Conservation (phyloP, 139 green algal species). For the Coelastrella sp. region DNA sequence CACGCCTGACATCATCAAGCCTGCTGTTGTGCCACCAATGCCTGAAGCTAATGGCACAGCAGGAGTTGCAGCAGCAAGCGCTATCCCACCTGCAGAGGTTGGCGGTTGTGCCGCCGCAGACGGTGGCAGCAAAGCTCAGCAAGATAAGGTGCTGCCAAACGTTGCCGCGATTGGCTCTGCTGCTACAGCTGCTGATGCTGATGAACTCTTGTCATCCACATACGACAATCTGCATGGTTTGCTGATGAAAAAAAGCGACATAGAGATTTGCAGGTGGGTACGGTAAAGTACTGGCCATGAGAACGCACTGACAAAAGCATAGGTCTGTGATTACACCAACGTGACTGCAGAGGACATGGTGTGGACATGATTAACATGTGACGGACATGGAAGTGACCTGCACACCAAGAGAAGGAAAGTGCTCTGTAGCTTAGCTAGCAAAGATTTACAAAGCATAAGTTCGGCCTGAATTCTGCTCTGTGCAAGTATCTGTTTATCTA, state of each 20-base stretch:
- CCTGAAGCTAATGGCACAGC: too few species aligned
- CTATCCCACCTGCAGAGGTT: not conserved
- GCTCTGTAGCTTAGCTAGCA: too few species aligned
- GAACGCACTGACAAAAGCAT: not conserved
- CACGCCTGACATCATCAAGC: too few species aligned
- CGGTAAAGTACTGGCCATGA: not conserved
- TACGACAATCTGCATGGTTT: conserved; percentile 50
- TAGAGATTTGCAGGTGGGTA: conserved; percentile 62
- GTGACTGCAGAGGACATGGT: not conserved
- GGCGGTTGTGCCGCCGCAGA: not conserved
- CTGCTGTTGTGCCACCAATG: too few species aligned
- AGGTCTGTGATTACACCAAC: too few species aligned
- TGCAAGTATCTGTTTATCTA: not conserved
- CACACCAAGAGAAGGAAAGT: not conserved
- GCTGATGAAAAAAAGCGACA: conserved; percentile 60
- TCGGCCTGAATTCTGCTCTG: not conserved
- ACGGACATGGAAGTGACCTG: not conserved
- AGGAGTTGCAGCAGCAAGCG: conserved; percentile 9
- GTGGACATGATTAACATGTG: not conserved
- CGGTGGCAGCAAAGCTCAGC: not conserved
- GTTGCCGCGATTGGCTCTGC: not conserved
- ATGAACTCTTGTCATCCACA: conserved; percentile 43
- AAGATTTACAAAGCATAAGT: not conserved
- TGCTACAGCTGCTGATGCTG: conserved; percentile 24
- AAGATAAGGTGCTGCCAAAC: not conserved